Conservation (phyloP, 2,329 filamentous ascomycete species). For the Lecanoromycetidae sp. region DNA sequence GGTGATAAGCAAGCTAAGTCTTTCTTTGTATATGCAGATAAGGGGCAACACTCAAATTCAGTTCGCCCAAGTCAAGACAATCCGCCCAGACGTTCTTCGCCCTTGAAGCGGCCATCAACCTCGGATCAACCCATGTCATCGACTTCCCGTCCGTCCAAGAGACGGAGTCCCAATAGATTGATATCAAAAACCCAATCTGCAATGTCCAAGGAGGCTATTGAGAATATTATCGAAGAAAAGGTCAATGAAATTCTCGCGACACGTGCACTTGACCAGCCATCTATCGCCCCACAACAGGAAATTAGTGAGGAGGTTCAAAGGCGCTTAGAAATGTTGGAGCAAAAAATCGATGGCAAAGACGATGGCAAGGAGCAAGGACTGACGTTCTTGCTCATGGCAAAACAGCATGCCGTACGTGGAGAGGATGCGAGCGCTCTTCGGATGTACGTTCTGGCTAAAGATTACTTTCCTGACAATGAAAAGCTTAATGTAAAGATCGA, state of each 20-base stretch:
- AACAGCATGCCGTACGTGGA: slow-evolving; percentile 75
- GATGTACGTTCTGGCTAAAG: slow-evolving; percentile 75
- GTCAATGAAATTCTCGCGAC: slow-evolving; percentile 79
- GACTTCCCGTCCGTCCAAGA: slow-evolving; percentile 30
- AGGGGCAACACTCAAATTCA: slow-evolving; percentile 34
- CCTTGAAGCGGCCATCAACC: slow-evolving; percentile 29
- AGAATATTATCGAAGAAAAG: slow-evolving; percentile 84
- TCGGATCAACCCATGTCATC: slow-evolving; percentile 18
- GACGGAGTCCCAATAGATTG: slow-evolving; percentile 22
- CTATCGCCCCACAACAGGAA: slow-evolving; percentile 32
- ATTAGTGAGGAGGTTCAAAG: slow-evolving; percentile 68
- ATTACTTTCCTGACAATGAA: slow-evolving; percentile 73
- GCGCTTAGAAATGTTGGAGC: slow-evolving; percentile 72
- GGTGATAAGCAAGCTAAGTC: slow-evolving; percentile 66
- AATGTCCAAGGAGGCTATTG: slow-evolving; percentile 57
- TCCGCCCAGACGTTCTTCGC: slow-evolving; percentile 33
- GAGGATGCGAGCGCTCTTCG: slow-evolving; percentile 66
- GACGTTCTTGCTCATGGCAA: slow-evolving; percentile 76
- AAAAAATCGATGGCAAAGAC: slow-evolving; percentile 66
- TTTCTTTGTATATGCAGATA: slow-evolving; percentile 79
- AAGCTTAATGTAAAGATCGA: slow-evolving; percentile 54
- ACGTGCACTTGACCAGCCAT: slow-evolving; percentile 47
- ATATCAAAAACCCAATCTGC: slow-evolving; percentile 24
- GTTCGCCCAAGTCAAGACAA: slow-evolving; percentile 25
- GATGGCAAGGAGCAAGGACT: slow-evolving; percentile 71